Conservation (phyloP, 1,284 basidiomycete genomes). For the Ceratobasidium theobromae region DNA sequence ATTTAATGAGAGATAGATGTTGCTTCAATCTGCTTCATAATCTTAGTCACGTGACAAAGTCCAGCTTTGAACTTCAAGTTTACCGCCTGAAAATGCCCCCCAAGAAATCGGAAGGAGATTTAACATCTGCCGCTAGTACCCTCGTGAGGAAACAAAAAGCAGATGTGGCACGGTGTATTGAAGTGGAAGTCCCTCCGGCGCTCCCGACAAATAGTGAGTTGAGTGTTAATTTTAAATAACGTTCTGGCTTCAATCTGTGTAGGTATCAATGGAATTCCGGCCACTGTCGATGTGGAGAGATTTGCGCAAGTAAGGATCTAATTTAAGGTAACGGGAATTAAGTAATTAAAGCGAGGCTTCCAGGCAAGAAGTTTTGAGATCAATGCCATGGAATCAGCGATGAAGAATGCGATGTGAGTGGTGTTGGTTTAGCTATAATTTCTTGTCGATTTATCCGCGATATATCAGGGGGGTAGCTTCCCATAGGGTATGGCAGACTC, state of each 20-base stretch:
- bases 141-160: slow-evolving; percentile 63
- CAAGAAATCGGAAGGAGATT: no score
- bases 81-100: no score
- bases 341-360: slow-evolving; percentile 7
- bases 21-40: no score
- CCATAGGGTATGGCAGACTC: slow-evolving; percentile 84
- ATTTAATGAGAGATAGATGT: no score
- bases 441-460: slow-evolving; percentile 37
- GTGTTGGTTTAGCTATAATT: neutral
- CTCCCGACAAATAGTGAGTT: slow-evolving; percentile 34
- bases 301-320: slow-evolving; percentile 69
- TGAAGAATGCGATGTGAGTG: slow-evolving; percentile 71
- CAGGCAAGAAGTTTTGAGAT: slow-evolving; percentile 87
- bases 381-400: slow-evolving; percentile 79
- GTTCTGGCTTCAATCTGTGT: slow-evolving; percentile 40
- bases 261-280: slow-evolving; percentile 66
- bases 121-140: slow-evolving; percentile 41
- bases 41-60: no score
- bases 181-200: slow-evolving; percentile 52
- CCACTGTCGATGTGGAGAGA: slow-evolving; percentile 78
- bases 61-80: no score
- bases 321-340: neutral
- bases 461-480: slow-evolving; percentile 53
- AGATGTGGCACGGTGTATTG: slow-evolving; percentile 62
- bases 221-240: slow-evolving; percentile 33